Base-by-base conservation (phyloP, 345 rosid genomes). In the Theobroma cacao region DNA sequence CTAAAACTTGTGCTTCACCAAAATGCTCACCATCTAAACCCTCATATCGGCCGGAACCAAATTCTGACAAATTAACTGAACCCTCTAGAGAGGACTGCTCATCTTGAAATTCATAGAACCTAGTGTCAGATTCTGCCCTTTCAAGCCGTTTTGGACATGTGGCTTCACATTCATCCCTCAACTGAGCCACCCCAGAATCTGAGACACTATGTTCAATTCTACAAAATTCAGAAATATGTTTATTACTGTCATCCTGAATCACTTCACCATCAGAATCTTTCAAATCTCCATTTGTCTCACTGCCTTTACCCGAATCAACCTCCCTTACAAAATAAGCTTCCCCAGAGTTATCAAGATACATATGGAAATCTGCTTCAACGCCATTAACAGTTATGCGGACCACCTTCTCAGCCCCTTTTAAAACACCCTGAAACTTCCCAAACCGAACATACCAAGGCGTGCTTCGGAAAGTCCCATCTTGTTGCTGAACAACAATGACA, bases 351-450 rank as follows among this genome's bases (percentile, higher is more conserved):
- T 94, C 98, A 77, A 94, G 97, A 77, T 82, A 89, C 98, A 94
- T 94, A 80, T 91, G 97, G 74, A 94, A 94, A 84, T 88, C 81
- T 0, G 94, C 97, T 80, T 94, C 97, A 3, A 87, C 70, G 1
- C 93, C 97, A 82, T 94, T 93, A 13, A 94, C 97, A n/a, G 88
- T 56, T 65, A 94, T 90, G 59, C 76, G 90, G 22, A 94, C 97
- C 67, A 90, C 83, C 88, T 93, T 94, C 84, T 93, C 97, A 0
- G 92, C 87, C 13, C 97, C 97, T 83, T 94, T 94, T 11, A 94
- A 88, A 76, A 94, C 97, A 56, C 98, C 98, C 86, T 94, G 97
- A 83, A 94, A 94, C 83, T 94, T 94, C 53, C 98, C 98, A 68
- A 94, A 94, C 82, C 94, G 85, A 67, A 94, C 98, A 56, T 94